Conservation (phyloP, 2,329 filamentous ascomycete genomes). For the Nemania sp. region DNA sequence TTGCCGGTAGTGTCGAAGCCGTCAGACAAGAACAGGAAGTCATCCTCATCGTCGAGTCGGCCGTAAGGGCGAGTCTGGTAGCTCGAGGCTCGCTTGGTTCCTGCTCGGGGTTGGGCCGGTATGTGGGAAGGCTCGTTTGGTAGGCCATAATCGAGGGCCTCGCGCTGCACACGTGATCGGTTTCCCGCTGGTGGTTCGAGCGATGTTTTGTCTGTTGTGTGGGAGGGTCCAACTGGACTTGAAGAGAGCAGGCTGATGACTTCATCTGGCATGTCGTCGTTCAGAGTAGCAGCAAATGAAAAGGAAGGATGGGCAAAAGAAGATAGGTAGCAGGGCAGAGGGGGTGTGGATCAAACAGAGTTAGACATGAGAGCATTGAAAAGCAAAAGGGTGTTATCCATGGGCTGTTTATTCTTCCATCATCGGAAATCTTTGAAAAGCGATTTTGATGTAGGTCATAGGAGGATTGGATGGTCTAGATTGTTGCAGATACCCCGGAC, state of each 20-base stretch:
- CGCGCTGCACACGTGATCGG: conserved; percentile 12
- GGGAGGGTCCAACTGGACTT: conserved; percentile 35
- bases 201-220: conserved; percentile 12
- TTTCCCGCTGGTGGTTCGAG: conserved; percentile 5
- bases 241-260: conserved; percentile 44
- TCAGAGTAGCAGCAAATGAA: neutral
- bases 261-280: conserved; percentile 41
- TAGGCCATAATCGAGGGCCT: conserved; percentile 22
- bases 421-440: neutral
- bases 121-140: neutral
- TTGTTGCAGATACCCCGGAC: too few species aligned
- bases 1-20: conserved; percentile 50
- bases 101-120: neutral
- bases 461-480: too few species aligned
- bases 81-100: conserved; percentile 27
- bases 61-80: conserved; percentile 9
- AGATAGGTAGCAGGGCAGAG: neutral
- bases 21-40: conserved; percentile 44
- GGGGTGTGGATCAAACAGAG: too few species aligned
- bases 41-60: conserved; percentile 31
- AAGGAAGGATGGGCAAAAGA: neutral
- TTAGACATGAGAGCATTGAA: too few species aligned
- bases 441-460: too few species aligned
- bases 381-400: too few species aligned
- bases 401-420: neutral